Conservation (phyloP, 805 yeast species). For the Yarrowia hollandica region DNA sequence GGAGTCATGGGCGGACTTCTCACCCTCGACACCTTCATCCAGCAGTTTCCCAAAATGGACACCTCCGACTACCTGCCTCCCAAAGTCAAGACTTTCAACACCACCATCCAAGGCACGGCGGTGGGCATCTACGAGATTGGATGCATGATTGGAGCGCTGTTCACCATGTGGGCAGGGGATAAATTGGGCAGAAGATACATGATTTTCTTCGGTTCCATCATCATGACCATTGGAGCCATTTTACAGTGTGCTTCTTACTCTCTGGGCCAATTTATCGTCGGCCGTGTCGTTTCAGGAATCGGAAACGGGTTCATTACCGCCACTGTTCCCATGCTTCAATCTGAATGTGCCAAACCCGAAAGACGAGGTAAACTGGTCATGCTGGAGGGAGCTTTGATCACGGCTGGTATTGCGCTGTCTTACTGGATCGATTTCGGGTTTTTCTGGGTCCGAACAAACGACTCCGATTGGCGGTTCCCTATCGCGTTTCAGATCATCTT, state of each 20-base stretch:
- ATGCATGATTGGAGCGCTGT: constrained; percentile 51
- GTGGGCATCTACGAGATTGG: constrained; percentile 48
- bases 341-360: constrained; percentile 68
- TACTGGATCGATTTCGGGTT: constrained; percentile 49
- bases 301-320: constrained; percentile 78
- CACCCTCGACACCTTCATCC: constrained; percentile 48
- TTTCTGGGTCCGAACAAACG: constrained; percentile 53
- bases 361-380: constrained; percentile 67
- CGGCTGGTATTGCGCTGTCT: constrained; percentile 72
- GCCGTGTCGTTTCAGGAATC: constrained; percentile 70
- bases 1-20: constrained; percentile 80
- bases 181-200: constrained; percentile 50
- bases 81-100: constrained; percentile 1
- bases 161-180: constrained; percentile 52
- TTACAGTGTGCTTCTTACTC: constrained; percentile 45
- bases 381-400: constrained; percentile 69
- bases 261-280: constrained; percentile 43
- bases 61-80: constrained; percentile 19
- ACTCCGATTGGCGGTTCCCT: constrained; percentile 73
- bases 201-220: constrained; percentile 50
- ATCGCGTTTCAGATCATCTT: constrained; percentile 66
- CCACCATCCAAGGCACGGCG: constrained; percentile 34
- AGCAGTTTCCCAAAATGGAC: constrained; percentile 34
- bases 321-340: constrained; percentile 78
- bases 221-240: constrained; percentile 51